Conservation (phyloP, 192 early-diverging fungal species). For the Gamsiella multidivaricata region DNA sequence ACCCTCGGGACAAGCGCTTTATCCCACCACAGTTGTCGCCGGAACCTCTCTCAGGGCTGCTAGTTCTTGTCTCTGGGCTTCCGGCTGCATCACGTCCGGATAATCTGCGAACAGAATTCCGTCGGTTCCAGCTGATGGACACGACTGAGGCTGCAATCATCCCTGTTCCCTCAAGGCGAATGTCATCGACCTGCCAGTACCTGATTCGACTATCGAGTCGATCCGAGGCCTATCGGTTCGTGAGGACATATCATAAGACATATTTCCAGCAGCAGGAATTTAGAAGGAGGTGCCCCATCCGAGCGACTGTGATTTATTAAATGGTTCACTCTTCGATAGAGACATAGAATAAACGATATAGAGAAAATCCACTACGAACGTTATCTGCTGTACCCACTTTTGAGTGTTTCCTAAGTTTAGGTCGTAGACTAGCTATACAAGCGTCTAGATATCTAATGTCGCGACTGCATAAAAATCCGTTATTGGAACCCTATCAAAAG, state of each 20-base stretch:
- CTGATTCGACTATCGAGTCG: conserved; percentile 47
- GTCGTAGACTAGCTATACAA: too few species aligned
- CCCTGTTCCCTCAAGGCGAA: conserved; percentile 27
- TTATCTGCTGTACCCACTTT: too few species aligned
- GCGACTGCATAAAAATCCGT: too few species aligned
- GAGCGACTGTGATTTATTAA: conserved; percentile 38
- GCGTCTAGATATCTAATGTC: too few species aligned
- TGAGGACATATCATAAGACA: conserved; percentile 52
- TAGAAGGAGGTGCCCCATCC: conserved; percentile 36
- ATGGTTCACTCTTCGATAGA: too few species aligned
- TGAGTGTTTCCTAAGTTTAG: too few species aligned
- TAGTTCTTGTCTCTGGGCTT: conserved; percentile 43
- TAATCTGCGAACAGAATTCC: conserved; percentile 43
- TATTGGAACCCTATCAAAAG: too few species aligned
- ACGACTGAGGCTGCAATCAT: conserved; percentile 51
- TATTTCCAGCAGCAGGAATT: conserved; percentile 36
- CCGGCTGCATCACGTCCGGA: conserved; percentile 38
- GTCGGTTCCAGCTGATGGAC: conserved; percentile 49
- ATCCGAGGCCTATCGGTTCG: conserved; percentile 47
- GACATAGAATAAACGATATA: not conserved
- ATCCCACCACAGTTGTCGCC: conserved; percentile 26
- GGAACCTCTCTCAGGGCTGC: conserved; percentile 37
- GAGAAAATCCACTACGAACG: not conserved
- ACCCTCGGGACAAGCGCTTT: conserved; percentile 24
- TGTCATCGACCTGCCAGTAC: conserved; percentile 32